Conservation (phyloP, 2,329 filamentous ascomycete species). For the Pseudocercospora ulei region DNA sequence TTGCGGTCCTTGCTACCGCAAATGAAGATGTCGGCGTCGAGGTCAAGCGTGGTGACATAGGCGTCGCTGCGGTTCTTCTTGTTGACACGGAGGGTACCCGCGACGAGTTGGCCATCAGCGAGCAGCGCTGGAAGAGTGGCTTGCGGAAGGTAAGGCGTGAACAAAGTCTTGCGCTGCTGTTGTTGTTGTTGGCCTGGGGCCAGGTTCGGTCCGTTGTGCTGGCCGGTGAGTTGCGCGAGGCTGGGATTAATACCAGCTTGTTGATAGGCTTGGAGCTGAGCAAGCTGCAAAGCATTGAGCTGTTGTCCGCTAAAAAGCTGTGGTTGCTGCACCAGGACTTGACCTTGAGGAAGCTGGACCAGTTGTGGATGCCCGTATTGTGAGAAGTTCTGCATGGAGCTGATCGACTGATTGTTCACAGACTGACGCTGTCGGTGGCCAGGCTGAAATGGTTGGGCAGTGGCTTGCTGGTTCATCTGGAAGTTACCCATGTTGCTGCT, state of each 20-base stretch:
- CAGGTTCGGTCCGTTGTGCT: conserved; percentile 32
- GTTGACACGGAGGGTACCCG: conserved; percentile 93
- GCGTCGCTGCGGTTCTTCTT: conserved; percentile 99
- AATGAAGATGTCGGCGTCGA: conserved; percentile 98
- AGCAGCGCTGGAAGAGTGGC: conserved; percentile 84
- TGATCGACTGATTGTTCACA: conserved; percentile 69
- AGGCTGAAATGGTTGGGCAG: conserved; percentile 71
- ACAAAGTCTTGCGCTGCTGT: conserved; percentile 93
- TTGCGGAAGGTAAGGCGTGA: conserved; percentile 94
- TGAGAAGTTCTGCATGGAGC: conserved; percentile 75
- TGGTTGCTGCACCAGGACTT: conserved; percentile 68
- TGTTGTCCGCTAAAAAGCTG: conserved; percentile 78
- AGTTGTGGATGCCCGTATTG: conserved; percentile 76
- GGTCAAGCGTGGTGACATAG: conserved; percentile 87
- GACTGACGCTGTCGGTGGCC: conserved; percentile 80
- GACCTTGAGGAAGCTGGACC: conserved; percentile 71
- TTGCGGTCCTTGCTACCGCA: conserved; percentile 99
- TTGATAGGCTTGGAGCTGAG: conserved; percentile 85
- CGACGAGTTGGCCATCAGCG: conserved; percentile 84
- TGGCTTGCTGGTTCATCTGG: conserved; percentile 60
- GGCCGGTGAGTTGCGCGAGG: conserved; percentile 39
- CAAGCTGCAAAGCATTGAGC: conserved; percentile 76
- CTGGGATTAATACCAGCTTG: conserved; percentile 59
- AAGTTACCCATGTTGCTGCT: conserved; percentile 51
- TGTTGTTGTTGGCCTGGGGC: conserved; percentile 59